phyloP scores from a whole-genome alignment of 495 filamentous ascomycete genomes.

The Penicillium psychrofluorescens region DNA sequence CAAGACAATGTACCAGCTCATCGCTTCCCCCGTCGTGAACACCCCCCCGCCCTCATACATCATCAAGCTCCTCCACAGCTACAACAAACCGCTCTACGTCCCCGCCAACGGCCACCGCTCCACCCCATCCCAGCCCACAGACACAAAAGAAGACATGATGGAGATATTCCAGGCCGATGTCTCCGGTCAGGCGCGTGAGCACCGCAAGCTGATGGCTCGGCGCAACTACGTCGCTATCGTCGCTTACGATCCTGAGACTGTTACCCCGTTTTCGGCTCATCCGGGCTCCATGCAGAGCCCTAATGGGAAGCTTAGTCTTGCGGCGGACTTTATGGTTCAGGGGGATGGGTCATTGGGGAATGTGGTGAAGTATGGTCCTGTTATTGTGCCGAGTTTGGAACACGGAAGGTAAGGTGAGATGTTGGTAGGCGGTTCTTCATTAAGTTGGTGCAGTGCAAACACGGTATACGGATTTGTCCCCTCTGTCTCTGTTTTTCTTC shows the following conservation, averaged over 20 bases:
- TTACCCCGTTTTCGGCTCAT: constrained; percentile 47
- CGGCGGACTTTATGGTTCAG: constrained; percentile 96
- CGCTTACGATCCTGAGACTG: constrained; percentile 80
- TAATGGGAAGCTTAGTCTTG: constrained; percentile 72
- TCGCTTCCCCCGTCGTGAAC: constrained; percentile 85
- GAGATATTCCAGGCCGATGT: constrained; percentile 94
- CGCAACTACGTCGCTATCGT: constrained; percentile 93
- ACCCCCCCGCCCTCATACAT: constrained; percentile 77
- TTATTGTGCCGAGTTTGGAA: constrained; percentile 89
- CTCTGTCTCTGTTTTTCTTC: no score
- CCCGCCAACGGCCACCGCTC: constrained; percentile 85
- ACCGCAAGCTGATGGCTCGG: constrained; percentile 83
- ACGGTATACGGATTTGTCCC: no score
- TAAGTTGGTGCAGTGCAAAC: not conserved
- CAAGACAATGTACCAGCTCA: constrained; percentile 99
- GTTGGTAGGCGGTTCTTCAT: not conserved
- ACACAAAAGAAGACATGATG: constrained; percentile 99
- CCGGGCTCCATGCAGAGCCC: constrained; percentile 21
- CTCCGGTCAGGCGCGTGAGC: constrained; percentile 68
- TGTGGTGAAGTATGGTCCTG: constrained; percentile 94
- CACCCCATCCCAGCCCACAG: constrained; percentile 37
- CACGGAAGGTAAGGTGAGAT: constrained; percentile 44
- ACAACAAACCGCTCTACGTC: constrained; percentile 79
- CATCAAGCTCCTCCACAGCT: constrained; percentile 81
- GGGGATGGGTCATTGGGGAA: constrained; percentile 68